Evolutionary conservation across 805 yeast species (phyloP).

Genomic region (Candida schatavii): DNA sequence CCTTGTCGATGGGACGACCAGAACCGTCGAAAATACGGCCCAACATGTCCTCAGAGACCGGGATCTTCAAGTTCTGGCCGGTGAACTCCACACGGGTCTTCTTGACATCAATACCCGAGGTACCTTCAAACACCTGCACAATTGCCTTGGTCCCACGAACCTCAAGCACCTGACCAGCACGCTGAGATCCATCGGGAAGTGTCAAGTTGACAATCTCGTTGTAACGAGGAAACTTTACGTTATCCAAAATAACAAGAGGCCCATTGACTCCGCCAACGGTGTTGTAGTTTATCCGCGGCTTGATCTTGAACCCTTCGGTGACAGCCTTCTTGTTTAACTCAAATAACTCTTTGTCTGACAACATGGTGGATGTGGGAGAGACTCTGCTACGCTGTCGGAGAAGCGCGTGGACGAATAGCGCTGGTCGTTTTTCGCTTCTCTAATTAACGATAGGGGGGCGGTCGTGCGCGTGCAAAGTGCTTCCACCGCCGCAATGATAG

Average conservation of each 20-base stretch:
- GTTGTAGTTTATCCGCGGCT: constrained; percentile 89
- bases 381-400: not conserved
- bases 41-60: constrained; percentile 94
- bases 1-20: constrained; percentile 96
- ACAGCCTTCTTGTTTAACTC: constrained; percentile 91
- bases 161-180: constrained; percentile 98
- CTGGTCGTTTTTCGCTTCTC: no score
- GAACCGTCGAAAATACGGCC: constrained; percentile 99
- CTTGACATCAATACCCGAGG: constrained; percentile 97
- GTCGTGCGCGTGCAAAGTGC: no score
- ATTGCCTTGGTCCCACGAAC: constrained; percentile 96
- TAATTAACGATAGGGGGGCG: no score
- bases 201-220: constrained; percentile 97
- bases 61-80: constrained; percentile 87
- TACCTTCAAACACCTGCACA: constrained; percentile 99
- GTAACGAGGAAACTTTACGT: constrained; percentile 60
- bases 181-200: constrained; percentile 87
- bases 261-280: constrained; percentile 99
- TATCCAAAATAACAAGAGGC: constrained; percentile 76
- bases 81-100: constrained; percentile 97
- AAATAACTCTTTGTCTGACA: constrained; percentile 44
- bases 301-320: constrained; percentile 84
- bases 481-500: no score
- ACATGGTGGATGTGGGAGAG: constrained; percentile 20
- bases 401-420: no score